Percentiles rank a stretch among this genome's conserved stretches.
These are phyloP conservation scores for Termitomyces sp. DNA, from an alignment of 768 basidiomycete species.

Conservation along the genomic window DNA sequence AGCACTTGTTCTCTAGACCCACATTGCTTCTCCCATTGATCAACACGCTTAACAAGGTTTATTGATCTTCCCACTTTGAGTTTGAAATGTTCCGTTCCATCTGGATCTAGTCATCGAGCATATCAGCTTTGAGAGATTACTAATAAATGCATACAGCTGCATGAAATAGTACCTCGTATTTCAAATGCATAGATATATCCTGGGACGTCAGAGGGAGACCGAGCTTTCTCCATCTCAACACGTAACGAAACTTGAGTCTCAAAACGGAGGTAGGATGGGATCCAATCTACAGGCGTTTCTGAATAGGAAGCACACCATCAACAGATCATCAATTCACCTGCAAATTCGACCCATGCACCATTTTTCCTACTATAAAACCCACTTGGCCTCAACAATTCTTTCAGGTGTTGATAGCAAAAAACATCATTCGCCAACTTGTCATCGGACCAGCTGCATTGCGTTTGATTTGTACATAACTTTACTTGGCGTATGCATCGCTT, in stretches of 20 bases:
- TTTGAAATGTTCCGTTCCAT: conserved; percentile 37
- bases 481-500: conserved; percentile 57
- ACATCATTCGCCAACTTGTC: conserved; percentile 24
- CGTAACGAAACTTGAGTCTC: conserved; percentile 53
- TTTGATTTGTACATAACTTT: conserved; percentile 29
- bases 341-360: conserved; percentile 51
- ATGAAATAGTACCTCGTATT: conserved; percentile 49
- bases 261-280: conserved; percentile 55
- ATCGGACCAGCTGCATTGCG: conserved; percentile 19
- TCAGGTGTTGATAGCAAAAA: conserved; percentile 64
- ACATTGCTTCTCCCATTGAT: conserved; percentile 81
- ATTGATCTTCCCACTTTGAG: conserved; percentile 78
- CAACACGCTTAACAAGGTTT: conserved; percentile 66
- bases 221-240: conserved; percentile 41
- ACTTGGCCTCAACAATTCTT: conserved; percentile 42
- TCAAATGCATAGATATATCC: conserved; percentile 85
- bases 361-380: conserved; percentile 54
- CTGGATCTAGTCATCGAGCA: conserved; percentile 12
- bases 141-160: neutral
- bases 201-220: conserved; percentile 49
- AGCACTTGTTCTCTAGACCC: conserved; percentile 69
- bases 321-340: conserved; percentile 30
- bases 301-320: neutral
- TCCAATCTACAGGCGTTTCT: conserved; percentile 47
- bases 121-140: neutral